Evolutionary conservation across 352 stramenopile genomes (phyloP).

Genomic region (Globisporangium spiculum): DNA sequence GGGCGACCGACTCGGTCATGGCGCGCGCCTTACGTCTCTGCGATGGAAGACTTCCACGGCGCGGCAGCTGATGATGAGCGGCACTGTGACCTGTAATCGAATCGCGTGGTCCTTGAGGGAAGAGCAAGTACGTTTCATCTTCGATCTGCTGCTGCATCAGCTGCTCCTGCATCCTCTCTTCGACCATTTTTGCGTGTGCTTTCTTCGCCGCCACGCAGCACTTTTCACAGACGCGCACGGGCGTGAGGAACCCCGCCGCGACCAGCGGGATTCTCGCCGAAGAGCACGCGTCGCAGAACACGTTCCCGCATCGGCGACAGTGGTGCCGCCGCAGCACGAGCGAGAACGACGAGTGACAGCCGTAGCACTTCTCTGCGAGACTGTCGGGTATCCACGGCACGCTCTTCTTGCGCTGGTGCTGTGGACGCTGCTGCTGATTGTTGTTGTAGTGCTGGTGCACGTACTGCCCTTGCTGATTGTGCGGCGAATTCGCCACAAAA

Average conservation of each 20-base stretch:
- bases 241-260: constrained; percentile 57
- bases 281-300: constrained; percentile 89
- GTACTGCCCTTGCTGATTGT: constrained; percentile 13
- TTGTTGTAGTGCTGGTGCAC: constrained; percentile 30
- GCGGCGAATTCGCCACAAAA: constrained; percentile 5
- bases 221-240: constrained; percentile 79
- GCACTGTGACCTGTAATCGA: constrained; percentile 2
- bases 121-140: constrained; percentile 15
- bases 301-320: constrained; percentile 83
- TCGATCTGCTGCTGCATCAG: constrained; percentile 20
- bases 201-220: constrained; percentile 71
- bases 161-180: constrained; percentile 43
- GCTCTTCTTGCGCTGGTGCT: constrained; percentile 35
- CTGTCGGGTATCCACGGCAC: constrained; percentile 83
- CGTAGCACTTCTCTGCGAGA: constrained; percentile 76
- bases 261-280: constrained; percentile 77
- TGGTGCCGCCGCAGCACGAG: constrained; percentile 83
- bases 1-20: constrained; percentile 18
- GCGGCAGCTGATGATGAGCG: constrained; percentile 5
- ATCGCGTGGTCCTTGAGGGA: not conserved
- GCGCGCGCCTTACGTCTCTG: constrained; percentile 14
- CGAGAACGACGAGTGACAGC: constrained; percentile 59
- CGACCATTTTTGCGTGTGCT: constrained; percentile 65
- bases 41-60: constrained; percentile 14
- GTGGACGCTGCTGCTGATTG: constrained; percentile 10